Evolutionary conservation across 176 grass and related monocot species (phyloP), one percentile per base, ranked within the genome.

Genomic region (Rhynchospora tenuis): DNA sequence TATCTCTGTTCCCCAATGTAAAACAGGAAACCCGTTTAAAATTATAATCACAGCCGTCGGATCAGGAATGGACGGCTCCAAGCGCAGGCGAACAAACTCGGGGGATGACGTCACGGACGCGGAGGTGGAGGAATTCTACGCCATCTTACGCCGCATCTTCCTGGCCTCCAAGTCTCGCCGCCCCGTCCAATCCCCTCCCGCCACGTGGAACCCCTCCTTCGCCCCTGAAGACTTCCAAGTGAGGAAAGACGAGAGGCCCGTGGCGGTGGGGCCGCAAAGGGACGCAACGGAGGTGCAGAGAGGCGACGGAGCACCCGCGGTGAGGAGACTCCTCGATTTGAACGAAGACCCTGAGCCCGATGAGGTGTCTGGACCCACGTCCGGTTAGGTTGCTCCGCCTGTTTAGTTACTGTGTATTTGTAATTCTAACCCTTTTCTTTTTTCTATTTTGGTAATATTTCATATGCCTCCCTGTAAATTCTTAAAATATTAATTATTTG

Each of bases 61-160:
- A 68, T 69, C 70, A 72, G 78, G 59, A 81, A 55, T 55, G 83
- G 15, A 46, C 29, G 78, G 8, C 44, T 59, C 44, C 5, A 83
- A 24, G 29, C 27, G 22, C 27, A 42, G 63, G 17, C n/a, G 47
- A 48, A 19, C 44, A 12, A 38, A 38, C 31, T 11, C 51, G 9
- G 31, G 1, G 83, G 47, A 57, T 38, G 88, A 90, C 26, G 93
- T 86, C 4, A 84, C 93, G 0, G 93, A 96, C 61, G 86, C 87
- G 17, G 91, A 97, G 87, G 89, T 93, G n/a, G 91, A 93, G 64
- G 94, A 97, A 78, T 96, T 96, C 85, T 93, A 91, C 93, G 91
- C 93, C 83, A 96, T 96, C 87, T 85, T 96, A 16, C 87, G 89
- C 17, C 94, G 94, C 80, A 85, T 93, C 70, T 89, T 84, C 11